A percentile compares a stretch with the other conserved stretches of the same genome.
Evolutionary conservation across 164 flowering plant species (phyloP).

Genomic region (Macadamia integrifolia): DNA sequence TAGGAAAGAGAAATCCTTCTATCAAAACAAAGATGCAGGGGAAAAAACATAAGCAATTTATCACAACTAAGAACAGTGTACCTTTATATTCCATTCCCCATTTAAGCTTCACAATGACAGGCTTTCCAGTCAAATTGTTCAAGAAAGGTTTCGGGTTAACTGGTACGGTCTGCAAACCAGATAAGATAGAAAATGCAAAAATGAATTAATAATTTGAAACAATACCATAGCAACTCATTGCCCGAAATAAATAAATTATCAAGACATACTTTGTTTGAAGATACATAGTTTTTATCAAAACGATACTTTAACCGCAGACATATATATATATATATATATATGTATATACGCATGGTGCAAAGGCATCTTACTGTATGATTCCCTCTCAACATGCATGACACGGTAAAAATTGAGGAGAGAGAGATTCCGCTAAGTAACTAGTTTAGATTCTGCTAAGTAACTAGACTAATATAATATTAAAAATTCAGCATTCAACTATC

Average conservation of each 20-base stretch:
- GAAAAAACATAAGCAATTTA: neutral
- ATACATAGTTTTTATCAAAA: no score
- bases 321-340: no score
- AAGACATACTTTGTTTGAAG: neutral
- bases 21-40: no score
- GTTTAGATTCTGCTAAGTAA: no score
- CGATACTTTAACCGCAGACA: no score
- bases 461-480: no score
- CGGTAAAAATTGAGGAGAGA: no score
- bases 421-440: no score
- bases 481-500: no score
- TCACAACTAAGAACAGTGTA: conserved; percentile 9
- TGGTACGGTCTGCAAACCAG: conserved; percentile 64
- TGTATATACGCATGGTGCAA: no score
- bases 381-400: no score
- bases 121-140: conserved; percentile 94
- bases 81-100: conserved; percentile 99
- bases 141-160: conserved; percentile 94
- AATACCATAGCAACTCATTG: neutral
- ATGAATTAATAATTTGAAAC: neutral
- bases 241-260: neutral
- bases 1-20: neutral
- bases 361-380: no score
- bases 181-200: neutral
- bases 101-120: conserved; percentile 86